Percentiles rank a stretch among this genome's conserved stretches.
These are phyloP conservation scores for Acacia melanoxylon DNA, from an alignment of 306 rosid species.

Conservation along the genomic window DNA sequence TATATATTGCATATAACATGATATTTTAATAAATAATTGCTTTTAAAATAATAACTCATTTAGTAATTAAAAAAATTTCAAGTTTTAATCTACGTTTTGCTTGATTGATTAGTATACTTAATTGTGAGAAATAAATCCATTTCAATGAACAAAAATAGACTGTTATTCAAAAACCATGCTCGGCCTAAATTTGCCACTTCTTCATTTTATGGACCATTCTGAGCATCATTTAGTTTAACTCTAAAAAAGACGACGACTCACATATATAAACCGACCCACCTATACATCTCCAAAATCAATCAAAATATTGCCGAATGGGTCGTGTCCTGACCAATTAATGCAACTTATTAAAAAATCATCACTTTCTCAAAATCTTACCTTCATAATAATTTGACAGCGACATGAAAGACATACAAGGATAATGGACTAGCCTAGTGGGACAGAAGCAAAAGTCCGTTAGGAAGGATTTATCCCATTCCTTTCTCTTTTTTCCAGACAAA, in stretches of 20 bases:
- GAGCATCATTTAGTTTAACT: neutral
- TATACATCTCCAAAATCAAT: constrained; percentile 8
- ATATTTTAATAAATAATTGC: neutral
- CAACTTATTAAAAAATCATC: constrained; percentile 22
- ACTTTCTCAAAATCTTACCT: constrained; percentile 23
- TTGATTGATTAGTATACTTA: neutral
- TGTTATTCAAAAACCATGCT: neutral
- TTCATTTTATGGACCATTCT: neutral
- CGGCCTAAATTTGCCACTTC: neutral
- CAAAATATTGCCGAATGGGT: constrained; percentile 33
- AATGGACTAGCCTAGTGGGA: constrained; percentile 31
- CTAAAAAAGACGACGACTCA: neutral
- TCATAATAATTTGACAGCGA: constrained; percentile 37
- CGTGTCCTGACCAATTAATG: constrained; percentile 29
- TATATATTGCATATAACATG: neutral
- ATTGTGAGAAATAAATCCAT: neutral
- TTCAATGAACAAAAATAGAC: neutral
- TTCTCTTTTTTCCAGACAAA: constrained; percentile 33
- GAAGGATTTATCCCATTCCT: constrained; percentile 34
- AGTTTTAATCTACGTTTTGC: neutral
- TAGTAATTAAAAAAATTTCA: neutral
- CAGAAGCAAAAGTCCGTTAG: constrained; percentile 41
- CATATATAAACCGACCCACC: constrained; percentile 19
- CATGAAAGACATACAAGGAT: constrained; percentile 32
- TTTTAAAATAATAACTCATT: neutral